A percentile compares a stretch with the other conserved stretches of the same genome.
These are phyloP conservation scores for Hypoxylon sp. DNA, from an alignment of 2,329 filamentous ascomycete genomes.

Conservation along the genomic window DNA sequence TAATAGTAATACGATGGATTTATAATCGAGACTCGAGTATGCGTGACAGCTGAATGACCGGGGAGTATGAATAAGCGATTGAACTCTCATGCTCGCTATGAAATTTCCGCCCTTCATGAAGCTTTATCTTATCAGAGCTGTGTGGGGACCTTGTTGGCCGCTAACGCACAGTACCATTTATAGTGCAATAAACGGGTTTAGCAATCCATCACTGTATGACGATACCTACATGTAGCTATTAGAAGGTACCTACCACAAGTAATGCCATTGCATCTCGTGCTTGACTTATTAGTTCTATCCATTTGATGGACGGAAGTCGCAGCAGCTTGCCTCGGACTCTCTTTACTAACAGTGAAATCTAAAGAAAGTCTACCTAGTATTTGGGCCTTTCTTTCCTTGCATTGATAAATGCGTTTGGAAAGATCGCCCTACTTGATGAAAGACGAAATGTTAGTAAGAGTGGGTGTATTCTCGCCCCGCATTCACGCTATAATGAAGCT, in stretches of 20 bases:
- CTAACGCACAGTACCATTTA: not conserved
- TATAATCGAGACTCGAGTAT: not conserved
- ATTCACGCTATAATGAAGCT: conserved; percentile 30
- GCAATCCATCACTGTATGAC: conserved; percentile 6
- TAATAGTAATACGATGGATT: not conserved
- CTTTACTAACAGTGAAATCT: not conserved
- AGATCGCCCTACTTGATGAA: not conserved
- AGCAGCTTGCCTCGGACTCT: not conserved
- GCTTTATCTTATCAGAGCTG: conserved; percentile 48
- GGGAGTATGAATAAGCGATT: not conserved
- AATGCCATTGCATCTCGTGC: not conserved
- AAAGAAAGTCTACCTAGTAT: not conserved
- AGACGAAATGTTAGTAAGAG: conserved; percentile 1
- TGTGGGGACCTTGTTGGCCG: not conserved
- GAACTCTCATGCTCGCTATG: not conserved
- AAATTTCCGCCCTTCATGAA: conserved; percentile 37
- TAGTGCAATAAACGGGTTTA: not conserved
- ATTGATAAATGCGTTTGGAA: not conserved
- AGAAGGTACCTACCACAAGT: too few species aligned
- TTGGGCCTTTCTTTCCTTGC: not conserved
- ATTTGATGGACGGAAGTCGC: not conserved
- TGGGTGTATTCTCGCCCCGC: conserved; percentile 33
- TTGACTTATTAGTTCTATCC: not conserved
- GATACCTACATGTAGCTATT: not conserved
- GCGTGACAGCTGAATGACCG: not conserved